A percentile compares a stretch with the other conserved stretches of the same genome.
Conservation (phyloP, 306 rosid species). For the Clitoria ternatea region DNA sequence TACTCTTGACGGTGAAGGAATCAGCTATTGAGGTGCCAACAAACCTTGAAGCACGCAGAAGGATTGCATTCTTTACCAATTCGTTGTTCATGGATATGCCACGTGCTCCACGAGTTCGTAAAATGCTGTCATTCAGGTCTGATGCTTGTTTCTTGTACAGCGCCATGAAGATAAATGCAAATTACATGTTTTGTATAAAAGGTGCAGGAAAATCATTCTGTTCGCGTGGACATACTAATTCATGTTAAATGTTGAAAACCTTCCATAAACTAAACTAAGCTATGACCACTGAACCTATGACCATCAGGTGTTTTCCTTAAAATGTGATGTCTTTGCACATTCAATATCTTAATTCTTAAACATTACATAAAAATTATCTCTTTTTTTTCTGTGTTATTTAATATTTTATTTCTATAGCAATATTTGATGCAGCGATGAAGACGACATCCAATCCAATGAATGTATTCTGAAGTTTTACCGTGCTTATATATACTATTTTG, state of each 20-base stretch:
- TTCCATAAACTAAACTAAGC: too few species aligned
- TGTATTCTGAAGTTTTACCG: slow-evolving; percentile 10
- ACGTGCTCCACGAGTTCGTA: slow-evolving; percentile 93
- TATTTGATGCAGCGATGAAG: neutral
- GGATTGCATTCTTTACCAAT: slow-evolving; percentile 89
- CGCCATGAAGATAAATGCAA: slow-evolving; percentile 14
- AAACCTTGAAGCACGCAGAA: slow-evolving; percentile 96
- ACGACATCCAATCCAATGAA: neutral
- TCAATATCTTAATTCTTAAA: neutral
- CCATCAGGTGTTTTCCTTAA: slow-evolving; percentile 16
- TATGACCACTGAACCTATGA: slow-evolving; percentile 13
- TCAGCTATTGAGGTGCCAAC: slow-evolving; percentile 84
- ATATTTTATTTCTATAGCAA: neutral
- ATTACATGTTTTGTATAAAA: slow-evolving; percentile 8
- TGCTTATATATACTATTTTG: slow-evolving; percentile 12
- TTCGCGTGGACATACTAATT: slow-evolving; percentile 2
- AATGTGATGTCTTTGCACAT: neutral
- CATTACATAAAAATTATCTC: neutral
- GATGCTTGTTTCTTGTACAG: slow-evolving; percentile 13
- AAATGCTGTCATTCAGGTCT: slow-evolving; percentile 95
- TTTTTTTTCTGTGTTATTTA: neutral
- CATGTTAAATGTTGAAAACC: slow-evolving; percentile 3
- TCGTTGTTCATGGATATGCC: slow-evolving; percentile 99
- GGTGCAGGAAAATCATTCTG: slow-evolving; percentile 19
- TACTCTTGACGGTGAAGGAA: slow-evolving; percentile 81